These are phyloP conservation scores for Mediolabrus comicus DNA, from an alignment of 108 stramenopile species.

Conservation along the genomic window DNA sequence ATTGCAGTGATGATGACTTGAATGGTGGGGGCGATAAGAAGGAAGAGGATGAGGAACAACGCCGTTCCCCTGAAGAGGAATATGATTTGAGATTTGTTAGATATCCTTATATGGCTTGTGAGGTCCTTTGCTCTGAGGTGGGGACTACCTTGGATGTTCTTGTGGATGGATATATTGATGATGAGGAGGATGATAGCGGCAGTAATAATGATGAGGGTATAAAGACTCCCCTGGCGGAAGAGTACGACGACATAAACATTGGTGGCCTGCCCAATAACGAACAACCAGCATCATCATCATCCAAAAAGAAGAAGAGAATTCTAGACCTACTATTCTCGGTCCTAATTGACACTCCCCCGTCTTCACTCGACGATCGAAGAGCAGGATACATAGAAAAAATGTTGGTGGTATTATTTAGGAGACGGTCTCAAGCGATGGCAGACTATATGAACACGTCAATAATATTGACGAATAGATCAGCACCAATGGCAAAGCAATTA, in stretches of 20 bases:
- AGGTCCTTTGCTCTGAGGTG: constrained; percentile 94
- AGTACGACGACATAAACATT: constrained; percentile 5
- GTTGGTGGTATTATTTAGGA: constrained; percentile 72
- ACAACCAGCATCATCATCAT: neutral
- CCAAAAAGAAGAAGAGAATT: constrained; percentile 14
- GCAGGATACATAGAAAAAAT: constrained; percentile 97
- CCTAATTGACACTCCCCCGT: constrained; percentile 65
- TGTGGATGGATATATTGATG: constrained; percentile 58
- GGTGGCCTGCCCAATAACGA: neutral
- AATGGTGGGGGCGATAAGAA: neutral
- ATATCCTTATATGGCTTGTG: constrained; percentile 96
- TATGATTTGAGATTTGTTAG: constrained; percentile 56
- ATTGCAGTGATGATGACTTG: neutral
- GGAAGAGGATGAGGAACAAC: neutral
- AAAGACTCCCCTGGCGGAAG: neutral
- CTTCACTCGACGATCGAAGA: constrained; percentile 82
- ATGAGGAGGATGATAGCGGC: constrained; percentile 28
- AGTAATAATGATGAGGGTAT: neutral
- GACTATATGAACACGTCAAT: constrained; percentile 65
- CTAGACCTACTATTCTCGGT: constrained; percentile 81
- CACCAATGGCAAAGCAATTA: neutral
- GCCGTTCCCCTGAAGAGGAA: constrained; percentile 35
- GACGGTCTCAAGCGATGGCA: constrained; percentile 55
- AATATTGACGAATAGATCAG: constrained; percentile 12
- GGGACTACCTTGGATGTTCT: constrained; percentile 74